A percentile compares a stretch with the other conserved stretches of the same genome.
Evolutionary conservation across 768 basidiomycete genomes (phyloP).

Genomic region (Termitomyces sp.): DNA sequence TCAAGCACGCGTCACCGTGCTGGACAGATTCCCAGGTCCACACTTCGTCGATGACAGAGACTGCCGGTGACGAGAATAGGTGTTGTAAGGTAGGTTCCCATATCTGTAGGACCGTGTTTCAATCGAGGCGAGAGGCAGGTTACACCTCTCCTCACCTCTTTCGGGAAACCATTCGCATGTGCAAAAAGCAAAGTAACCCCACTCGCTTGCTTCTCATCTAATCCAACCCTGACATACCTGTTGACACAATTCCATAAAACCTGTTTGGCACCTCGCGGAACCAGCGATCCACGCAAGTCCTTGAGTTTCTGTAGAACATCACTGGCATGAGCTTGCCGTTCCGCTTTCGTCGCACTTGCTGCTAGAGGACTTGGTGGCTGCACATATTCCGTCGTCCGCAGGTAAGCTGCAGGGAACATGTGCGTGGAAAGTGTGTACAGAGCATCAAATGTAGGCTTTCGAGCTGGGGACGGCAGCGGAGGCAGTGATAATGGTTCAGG

Average conservation of each 20-base stretch:
- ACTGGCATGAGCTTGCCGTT: conserved; percentile 22
- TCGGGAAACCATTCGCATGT: conserved; percentile 86
- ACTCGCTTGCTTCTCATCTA: conserved; percentile 18
- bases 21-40: conserved; percentile 84
- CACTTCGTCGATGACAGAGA: conserved; percentile 49
- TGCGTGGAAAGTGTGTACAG: conserved; percentile 47
- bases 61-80: conserved; percentile 42
- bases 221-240: conserved; percentile 49
- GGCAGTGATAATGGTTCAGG: conserved; percentile 28
- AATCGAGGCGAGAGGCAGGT: background rate
- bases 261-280: conserved; percentile 32
- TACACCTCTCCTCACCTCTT: conserved; percentile 53
- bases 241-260: conserved; percentile 70
- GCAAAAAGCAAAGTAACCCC: conserved; percentile 70
- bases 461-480: conserved; percentile 34
- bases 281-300: conserved; percentile 25
- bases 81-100: conserved; percentile 68
- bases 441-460: conserved; percentile 26
- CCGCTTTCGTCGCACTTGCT: conserved; percentile 29
- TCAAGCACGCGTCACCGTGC: conserved; percentile 77
- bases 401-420: conserved; percentile 47
- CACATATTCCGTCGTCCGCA: conserved; percentile 38
- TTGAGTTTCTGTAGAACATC: conserved; percentile 21
- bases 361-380: conserved; percentile 30
- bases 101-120: conserved; percentile 37